Evolutionary conservation across 2,329 filamentous ascomycete species (phyloP).

Genomic region (Colletotrichum aenigma): DNA sequence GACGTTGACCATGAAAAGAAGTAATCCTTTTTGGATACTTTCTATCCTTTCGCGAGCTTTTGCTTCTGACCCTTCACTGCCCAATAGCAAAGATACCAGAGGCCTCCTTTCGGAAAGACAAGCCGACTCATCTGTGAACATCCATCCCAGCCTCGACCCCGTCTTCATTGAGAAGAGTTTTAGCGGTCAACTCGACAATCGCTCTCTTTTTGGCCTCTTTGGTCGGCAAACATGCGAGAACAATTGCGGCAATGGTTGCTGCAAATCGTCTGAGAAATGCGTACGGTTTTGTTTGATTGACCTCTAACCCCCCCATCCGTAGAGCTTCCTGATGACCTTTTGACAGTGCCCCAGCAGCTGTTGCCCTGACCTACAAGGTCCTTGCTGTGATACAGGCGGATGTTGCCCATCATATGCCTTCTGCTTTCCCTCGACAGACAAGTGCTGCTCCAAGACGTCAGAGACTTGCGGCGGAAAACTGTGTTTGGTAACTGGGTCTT

Average conservation of each 20-base stretch:
- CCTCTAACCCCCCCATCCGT: not conserved
- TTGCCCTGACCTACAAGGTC: not conserved
- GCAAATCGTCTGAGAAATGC: not conserved
- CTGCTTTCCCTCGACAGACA: not conserved
- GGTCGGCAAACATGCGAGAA: not conserved
- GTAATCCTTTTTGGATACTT: rapidly evolving
- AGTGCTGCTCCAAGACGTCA: not conserved
- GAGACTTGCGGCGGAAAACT: not conserved
- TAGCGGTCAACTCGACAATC: not conserved
- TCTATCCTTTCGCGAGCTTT: not conserved
- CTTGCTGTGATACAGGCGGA: not conserved
- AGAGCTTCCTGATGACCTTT: not conserved
- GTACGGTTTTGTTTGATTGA: not conserved
- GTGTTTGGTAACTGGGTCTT: not conserved
- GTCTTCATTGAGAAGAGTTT: not conserved
- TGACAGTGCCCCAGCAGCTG: not conserved
- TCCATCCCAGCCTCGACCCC: not conserved
- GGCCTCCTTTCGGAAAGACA: not conserved
- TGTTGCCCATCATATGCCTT: not conserved
- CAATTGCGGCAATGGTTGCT: not conserved
- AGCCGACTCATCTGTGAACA: not conserved
- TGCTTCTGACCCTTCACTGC: not conserved
- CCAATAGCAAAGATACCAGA: not conserved
- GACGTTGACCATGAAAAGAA: not conserved
- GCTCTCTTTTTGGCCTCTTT: not conserved